Percentiles rank a stretch among this genome's conserved stretches.
phyloP scores from a whole-genome alignment of 2,329 filamentous ascomycete species.

The Sphaerulina vaccinii region DNA sequence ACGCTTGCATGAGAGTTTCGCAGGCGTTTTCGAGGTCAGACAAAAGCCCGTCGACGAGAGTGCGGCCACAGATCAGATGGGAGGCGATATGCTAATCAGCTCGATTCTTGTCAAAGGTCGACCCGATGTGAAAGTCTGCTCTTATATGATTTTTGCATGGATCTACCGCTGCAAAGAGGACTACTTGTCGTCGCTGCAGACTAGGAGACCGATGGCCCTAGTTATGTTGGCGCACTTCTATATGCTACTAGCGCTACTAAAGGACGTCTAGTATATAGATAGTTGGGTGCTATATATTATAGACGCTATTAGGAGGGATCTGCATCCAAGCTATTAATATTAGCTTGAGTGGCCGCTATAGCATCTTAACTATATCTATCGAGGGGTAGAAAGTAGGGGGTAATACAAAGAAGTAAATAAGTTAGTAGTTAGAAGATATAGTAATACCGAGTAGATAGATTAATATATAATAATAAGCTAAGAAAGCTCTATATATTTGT shows the following conservation, averaged over 20 bases:
- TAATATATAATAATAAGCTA: no score
- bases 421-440: no score
- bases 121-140: slow-evolving; percentile 5
- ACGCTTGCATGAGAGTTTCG: slow-evolving; percentile 10
- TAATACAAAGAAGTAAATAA: no score
- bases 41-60: background rate
- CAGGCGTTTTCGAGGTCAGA: slow-evolving; percentile 3
- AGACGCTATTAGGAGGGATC: slow-evolving; percentile 11
- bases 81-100: background rate
- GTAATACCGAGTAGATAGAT: no score
- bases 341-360: slow-evolving; percentile 20
- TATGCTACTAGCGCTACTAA: slow-evolving; percentile 15
- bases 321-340: slow-evolving; percentile 19
- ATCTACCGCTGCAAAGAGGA: slow-evolving; percentile 19
- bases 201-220: slow-evolving; percentile 17
- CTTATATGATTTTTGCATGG: slow-evolving; percentile 18
- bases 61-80: background rate
- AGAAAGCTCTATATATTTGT: no score
- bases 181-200: slow-evolving; percentile 19
- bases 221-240: slow-evolving; percentile 22
- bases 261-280: slow-evolving; percentile 21
- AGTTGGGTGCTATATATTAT: slow-evolving; percentile 23
- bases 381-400: no score
- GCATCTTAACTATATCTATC: background rate
- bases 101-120: background rate